A percentile compares a stretch with the other conserved stretches of the same genome.
phyloP scores from a whole-genome alignment of 2,329 filamentous ascomycete genomes.

The Fusarium temperatum region DNA sequence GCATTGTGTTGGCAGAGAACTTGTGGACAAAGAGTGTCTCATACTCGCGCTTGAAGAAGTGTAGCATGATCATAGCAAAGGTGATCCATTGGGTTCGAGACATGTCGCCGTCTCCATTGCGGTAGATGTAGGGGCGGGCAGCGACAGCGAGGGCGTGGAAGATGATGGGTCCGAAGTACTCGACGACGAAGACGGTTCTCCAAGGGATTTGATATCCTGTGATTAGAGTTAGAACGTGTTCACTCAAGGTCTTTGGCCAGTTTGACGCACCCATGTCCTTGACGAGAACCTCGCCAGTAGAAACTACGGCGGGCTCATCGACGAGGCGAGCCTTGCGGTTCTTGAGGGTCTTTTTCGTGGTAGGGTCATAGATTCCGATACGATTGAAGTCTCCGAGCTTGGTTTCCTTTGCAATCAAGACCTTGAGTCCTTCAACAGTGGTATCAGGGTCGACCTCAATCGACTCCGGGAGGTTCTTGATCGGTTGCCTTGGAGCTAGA shows the following conservation, averaged over 20 bases:
- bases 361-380: slow-evolving; percentile 68
- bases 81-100: slow-evolving; percentile 76
- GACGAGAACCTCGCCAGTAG: slow-evolving; percentile 73
- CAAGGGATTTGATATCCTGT: slow-evolving; percentile 88
- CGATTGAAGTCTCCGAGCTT: slow-evolving; percentile 67
- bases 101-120: slow-evolving; percentile 59
- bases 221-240: not conserved
- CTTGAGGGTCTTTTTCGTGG: slow-evolving; percentile 70
- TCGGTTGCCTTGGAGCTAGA: slow-evolving; percentile 57
- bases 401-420: slow-evolving; percentile 59
- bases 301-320: slow-evolving; percentile 58
- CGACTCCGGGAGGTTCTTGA: slow-evolving; percentile 63
- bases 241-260: not conserved
- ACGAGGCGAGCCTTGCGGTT: slow-evolving; percentile 65
- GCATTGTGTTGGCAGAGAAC: slow-evolving; percentile 96
- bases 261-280: slow-evolving; percentile 84
- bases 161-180: slow-evolving; percentile 91
- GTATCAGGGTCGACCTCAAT: slow-evolving; percentile 60
- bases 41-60: slow-evolving; percentile 95
- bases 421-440: slow-evolving; percentile 70
- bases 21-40: slow-evolving; percentile 96
- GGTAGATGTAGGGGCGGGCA: slow-evolving; percentile 72
- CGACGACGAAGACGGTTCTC: slow-evolving; percentile 93
- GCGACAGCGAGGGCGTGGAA: slow-evolving; percentile 81
- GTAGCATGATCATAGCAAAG: slow-evolving; percentile 76